phyloP scores from a whole-genome alignment of 2,329 filamentous ascomycete genomes.

The Colletotrichum sp. region DNA sequence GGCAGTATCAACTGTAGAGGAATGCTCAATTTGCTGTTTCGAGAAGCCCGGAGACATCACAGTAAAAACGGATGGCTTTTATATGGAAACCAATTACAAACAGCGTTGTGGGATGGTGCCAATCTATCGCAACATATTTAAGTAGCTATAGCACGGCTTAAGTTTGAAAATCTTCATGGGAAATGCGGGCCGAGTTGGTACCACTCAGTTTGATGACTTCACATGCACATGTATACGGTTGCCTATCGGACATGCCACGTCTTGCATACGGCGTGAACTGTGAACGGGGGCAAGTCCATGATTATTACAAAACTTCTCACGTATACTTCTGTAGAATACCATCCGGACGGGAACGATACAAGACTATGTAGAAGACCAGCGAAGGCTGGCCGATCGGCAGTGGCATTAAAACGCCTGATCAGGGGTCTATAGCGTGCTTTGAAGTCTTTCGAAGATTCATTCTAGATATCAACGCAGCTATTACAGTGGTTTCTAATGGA shows the following conservation, averaged over 20 bases:
- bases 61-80: accelerated
- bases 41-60: accelerated
- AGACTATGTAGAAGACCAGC: background rate
- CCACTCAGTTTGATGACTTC: too few relatives aligned
- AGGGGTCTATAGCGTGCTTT: background rate
- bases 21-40: background rate
- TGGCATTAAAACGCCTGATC: accelerated
- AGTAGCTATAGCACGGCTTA: accelerated
- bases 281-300: too few relatives aligned
- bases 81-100: accelerated
- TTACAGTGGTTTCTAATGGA: too few relatives aligned
- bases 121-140: background rate
- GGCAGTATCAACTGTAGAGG: background rate
- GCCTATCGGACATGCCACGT: background rate
- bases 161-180: background rate
- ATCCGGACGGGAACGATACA: accelerated
- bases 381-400: background rate
- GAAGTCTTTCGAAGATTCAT: background rate
- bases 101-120: accelerated
- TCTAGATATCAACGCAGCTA: background rate
- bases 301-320: accelerated
- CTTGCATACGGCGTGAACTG: background rate
- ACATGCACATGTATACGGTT: background rate
- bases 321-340: background rate
- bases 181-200: background rate